phyloP scores from a whole-genome alignment of 331 rosid genomes.

The Rhamnella rubrinervis region DNA sequence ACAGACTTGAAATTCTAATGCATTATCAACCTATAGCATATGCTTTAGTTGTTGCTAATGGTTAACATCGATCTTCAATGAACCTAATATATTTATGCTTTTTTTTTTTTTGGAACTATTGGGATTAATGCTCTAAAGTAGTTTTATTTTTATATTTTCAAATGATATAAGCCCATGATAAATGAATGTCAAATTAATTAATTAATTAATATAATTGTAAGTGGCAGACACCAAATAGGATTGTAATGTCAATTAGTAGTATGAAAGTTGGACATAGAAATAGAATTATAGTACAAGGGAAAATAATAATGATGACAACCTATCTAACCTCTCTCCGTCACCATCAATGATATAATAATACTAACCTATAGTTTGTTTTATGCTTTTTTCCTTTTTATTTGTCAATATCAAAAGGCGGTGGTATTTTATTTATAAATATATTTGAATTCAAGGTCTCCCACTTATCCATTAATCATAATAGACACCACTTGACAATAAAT shows the following conservation, averaged over 20 bases:
- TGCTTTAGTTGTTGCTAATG: not conserved
- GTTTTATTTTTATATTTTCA: not conserved
- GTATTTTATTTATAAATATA: too few relatives aligned
- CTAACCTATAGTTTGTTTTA: not conserved
- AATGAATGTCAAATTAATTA: not conserved
- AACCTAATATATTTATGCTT: not conserved
- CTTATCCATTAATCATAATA: not conserved
- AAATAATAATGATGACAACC: constrained; percentile 11
- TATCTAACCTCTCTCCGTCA: constrained; percentile 10
- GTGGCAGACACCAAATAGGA: constrained; percentile 16
- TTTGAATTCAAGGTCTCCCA: not conserved
- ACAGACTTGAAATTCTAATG: constrained; percentile 4
- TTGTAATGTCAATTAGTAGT: constrained; percentile 4
- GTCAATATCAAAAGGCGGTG: too few relatives aligned
- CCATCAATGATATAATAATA: constrained; percentile 17
- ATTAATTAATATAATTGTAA: constrained; percentile 16
- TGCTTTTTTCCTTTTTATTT: not conserved
- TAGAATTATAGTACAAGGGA: constrained; percentile 16
- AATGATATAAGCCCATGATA: not conserved
- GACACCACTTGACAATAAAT: constrained; percentile 17
- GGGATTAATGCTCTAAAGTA: not conserved
- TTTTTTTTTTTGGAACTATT: not conserved
- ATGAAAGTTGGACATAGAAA: constrained; percentile 1
- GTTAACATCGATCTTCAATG: not conserved
- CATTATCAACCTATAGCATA: constrained; percentile 1